A percentile compares a stretch with the other conserved stretches of the same genome.
Conservation (phyloP, 2,329 filamentous ascomycete species). For the Claviceps arundinis region DNA sequence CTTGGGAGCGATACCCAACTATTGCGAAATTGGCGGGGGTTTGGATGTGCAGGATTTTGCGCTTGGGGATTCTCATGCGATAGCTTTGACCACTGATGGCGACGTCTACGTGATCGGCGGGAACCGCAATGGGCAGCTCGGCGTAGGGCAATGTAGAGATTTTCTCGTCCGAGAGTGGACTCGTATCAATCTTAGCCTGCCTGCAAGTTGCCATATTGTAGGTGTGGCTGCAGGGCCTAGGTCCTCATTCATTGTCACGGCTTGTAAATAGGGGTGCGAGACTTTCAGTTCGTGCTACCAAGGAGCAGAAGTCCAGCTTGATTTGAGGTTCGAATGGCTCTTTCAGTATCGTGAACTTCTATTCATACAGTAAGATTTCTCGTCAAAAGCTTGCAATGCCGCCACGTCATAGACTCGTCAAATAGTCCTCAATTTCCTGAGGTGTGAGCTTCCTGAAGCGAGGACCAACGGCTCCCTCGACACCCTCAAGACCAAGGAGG, state of each 20-base stretch:
- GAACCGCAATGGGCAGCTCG: slow-evolving; percentile 48
- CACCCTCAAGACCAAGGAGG: slow-evolving; percentile 79
- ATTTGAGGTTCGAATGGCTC: slow-evolving; percentile 8
- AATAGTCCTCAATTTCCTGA: slow-evolving; percentile 97
- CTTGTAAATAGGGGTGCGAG: neutral
- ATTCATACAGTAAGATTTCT: slow-evolving; percentile 31
- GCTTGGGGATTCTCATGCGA: slow-evolving; percentile 45
- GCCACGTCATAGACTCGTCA: slow-evolving; percentile 77
- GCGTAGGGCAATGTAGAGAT: slow-evolving; percentile 19
- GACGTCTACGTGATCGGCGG: slow-evolving; percentile 42
- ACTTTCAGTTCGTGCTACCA: neutral
- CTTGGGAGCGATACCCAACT: slow-evolving; percentile 24
- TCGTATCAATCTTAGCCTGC: slow-evolving; percentile 18
- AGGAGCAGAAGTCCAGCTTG: neutral
- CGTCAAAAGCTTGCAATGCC: slow-evolving; percentile 12
- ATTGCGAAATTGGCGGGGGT: slow-evolving; percentile 31
- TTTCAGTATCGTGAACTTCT: slow-evolving; percentile 26
- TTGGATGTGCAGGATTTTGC: slow-evolving; percentile 43
- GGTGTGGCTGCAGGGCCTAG: slow-evolving; percentile 35
- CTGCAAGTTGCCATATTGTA: slow-evolving; percentile 16
- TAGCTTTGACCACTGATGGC: slow-evolving; percentile 36
- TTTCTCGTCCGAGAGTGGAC: slow-evolving; percentile 21
- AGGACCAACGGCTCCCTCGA: slow-evolving; percentile 71
- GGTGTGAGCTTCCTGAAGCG: slow-evolving; percentile 90
- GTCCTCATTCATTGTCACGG: slow-evolving; percentile 35